Base-by-base conservation (phyloP, 371 early-diverging fungal species). In the Rhizopus sp. region DNA sequence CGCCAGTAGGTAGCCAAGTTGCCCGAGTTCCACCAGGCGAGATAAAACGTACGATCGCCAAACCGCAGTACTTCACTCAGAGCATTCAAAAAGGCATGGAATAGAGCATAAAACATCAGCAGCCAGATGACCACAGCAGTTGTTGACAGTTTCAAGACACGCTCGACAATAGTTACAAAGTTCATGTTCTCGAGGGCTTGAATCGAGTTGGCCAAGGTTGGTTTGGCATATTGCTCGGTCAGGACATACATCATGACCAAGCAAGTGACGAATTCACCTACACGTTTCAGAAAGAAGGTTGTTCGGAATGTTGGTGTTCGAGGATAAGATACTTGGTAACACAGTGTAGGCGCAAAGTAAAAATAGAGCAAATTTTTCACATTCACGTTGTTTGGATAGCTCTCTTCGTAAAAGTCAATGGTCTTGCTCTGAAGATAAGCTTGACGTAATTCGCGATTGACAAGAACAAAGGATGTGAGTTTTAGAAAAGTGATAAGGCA, bases 1-100 rank as follows among this genome's bases (percentile, higher is more conserved):
- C 92, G 80, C 95, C 95, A 95, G 74, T 95, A 95, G 38, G 83
- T 83, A 8, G 84, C 88, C 53, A 95, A 73, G 30, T 91, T 89
- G 13, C 82, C 81, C 1, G 90, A 85, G 73, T 95, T 95, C 96
- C 96, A 95, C 95, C 94, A 94, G 39, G 89, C 86, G 32, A 87
- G 72, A 67, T 95, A 95, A 65, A 95, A 95, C 6, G 88, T 83
- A 15, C 96, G 87, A 68, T 95, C 96, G 13, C 94, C 95, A 75
- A 95, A 95, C 33, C 90, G 77, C 33, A 92, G 69, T 6, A 93
- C 81, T 70, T 92, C 93, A n/a, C 91, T 90, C 10, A 93, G 62
- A 1, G 86, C 84, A 60, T 95, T 95, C 53, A 95, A 77, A 41
- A 68, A 83, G 4, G 90, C 82, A 50, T 95, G 96, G 70, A 95